A percentile compares a stretch with the other conserved stretches of the same genome.
Evolutionary conservation across 1,284 basidiomycete species (phyloP).

Genomic region (Ceratobasidium sp.): DNA sequence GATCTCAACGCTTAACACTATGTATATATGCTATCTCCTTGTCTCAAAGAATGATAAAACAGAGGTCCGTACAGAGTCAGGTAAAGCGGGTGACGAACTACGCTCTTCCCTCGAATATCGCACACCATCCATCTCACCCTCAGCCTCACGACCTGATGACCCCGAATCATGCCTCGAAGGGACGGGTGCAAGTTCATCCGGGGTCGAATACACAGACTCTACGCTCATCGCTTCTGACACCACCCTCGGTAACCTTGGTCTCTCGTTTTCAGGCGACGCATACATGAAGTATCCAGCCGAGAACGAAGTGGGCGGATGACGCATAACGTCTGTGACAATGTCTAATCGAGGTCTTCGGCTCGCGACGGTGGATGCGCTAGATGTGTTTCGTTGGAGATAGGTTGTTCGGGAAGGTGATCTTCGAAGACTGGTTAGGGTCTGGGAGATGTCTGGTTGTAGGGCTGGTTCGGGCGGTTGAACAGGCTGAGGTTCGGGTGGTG

Average conservation of each 20-base stretch:
- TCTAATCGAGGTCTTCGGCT: background rate
- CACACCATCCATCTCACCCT: background rate
- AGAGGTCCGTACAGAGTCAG: slow-evolving; percentile 19
- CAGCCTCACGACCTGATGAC: background rate
- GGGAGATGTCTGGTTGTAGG: background rate
- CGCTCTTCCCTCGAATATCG: background rate
- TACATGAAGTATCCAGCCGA: slow-evolving; percentile 18
- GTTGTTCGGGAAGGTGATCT: background rate
- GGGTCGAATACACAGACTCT: background rate
- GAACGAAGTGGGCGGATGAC: background rate
- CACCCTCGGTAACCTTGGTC: background rate
- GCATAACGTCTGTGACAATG: too few species aligned
- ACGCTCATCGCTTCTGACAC: background rate
- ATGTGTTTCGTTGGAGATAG: background rate
- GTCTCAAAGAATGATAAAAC: slow-evolving; percentile 1
- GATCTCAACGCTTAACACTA: too few species aligned
- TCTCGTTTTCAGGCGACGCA: background rate
- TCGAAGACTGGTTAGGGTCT: background rate
- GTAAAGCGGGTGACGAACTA: background rate
- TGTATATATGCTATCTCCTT: background rate
- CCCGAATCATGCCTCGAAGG: background rate
- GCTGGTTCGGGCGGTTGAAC: background rate
- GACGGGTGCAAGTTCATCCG: background rate
- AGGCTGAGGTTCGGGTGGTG: background rate
- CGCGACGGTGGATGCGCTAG: background rate